Base-by-base conservation (phyloP, 306 rosid species). In the Fragaria vesca region DNA sequence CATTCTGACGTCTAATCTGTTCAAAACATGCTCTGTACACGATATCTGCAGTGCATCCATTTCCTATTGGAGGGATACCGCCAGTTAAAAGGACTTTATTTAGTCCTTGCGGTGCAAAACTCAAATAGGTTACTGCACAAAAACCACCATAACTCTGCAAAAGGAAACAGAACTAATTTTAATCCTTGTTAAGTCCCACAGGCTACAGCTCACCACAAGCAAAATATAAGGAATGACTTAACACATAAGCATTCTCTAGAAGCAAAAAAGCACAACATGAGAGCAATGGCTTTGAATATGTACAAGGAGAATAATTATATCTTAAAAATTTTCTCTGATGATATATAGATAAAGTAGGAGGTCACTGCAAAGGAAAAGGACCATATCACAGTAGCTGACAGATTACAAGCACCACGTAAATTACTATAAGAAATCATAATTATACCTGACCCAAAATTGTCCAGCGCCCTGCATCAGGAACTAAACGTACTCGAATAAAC, bases 141-240 rank as follows among this genome's bases (percentile, higher is more conserved):
- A 91, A 95, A 43, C 99, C 99, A 82, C 97, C 97, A 74, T 63
- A 95, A 87, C 97, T 92, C 97, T 91, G 84, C 84, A 86, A 76
- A 54, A 79, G 30, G 76, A 74, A 54, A 74, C 75, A 40, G 65
- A 76, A 62, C 73, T 79, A 85, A 75, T 24, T 74, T 77, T 32
- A 80, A 77, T 26, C 68, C 45, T 70, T 52, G 70, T 80, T 63
- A 74, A 66, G 76, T 83, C 42, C 26, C 54, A 54, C 62, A 78
- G 71, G 76, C 43, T 78, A 76, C 75, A 66, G 66, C 69, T 45
- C 54, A 66, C 71, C 26, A 82, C 76, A 80, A 36, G 32, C 78
- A 72, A 66, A 34, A 60, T n/a, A 26, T 16, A 55, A 34, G 36
- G 7, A 38, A 79, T 71, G 50, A 40, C 73, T 70, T 18, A 24